Percentiles rank a stretch among this genome's conserved stretches.
Evolutionary conservation across 2,329 filamentous ascomycete species (phyloP).

Genomic region (Bipolaris zeicola): DNA sequence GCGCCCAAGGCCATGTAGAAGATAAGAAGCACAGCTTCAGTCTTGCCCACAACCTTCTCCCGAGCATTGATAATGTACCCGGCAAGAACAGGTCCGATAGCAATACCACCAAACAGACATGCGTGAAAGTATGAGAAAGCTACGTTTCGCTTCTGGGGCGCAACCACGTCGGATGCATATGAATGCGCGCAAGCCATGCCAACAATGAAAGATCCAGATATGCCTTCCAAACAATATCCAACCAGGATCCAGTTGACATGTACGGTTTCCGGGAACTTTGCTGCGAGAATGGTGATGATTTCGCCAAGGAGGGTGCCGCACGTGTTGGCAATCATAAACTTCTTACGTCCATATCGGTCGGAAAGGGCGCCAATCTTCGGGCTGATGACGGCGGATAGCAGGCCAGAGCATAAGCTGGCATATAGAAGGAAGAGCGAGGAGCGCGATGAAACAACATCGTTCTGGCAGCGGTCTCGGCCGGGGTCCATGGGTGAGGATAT

Average conservation of each 20-base stretch:
- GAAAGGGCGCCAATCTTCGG: slow-evolving; percentile 85
- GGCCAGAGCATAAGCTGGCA: slow-evolving; percentile 73
- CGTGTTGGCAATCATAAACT: slow-evolving; percentile 73
- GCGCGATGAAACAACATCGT: slow-evolving; percentile 75
- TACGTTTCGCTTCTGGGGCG: slow-evolving; percentile 77
- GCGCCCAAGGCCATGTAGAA: slow-evolving; percentile 81
- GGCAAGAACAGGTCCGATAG: slow-evolving; percentile 80
- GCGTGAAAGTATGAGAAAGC: slow-evolving; percentile 90
- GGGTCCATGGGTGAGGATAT: slow-evolving; percentile 45
- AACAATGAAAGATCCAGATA: slow-evolving; percentile 87
- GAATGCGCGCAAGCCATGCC: slow-evolving; percentile 80
- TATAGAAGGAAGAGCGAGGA: slow-evolving; percentile 81
- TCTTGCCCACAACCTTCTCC: slow-evolving; percentile 53
- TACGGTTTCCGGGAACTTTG: slow-evolving; percentile 72
- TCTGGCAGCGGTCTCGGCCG: slow-evolving; percentile 70
- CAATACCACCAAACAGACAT: slow-evolving; percentile 86
- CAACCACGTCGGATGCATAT: slow-evolving; percentile 87
- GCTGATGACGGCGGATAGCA: slow-evolving; percentile 78
- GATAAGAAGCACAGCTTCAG: slow-evolving; percentile 75
- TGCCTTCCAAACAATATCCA: slow-evolving; percentile 77
- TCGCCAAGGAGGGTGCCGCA: slow-evolving; percentile 77
- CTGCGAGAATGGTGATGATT: slow-evolving; percentile 77
- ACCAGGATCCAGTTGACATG: slow-evolving; percentile 80
- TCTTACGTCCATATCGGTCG: slow-evolving; percentile 82
- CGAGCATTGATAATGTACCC: slow-evolving; percentile 74